phyloP scores from a whole-genome alignment of 2,329 filamentous ascomycete species.

The Byssothecium circinans region DNA sequence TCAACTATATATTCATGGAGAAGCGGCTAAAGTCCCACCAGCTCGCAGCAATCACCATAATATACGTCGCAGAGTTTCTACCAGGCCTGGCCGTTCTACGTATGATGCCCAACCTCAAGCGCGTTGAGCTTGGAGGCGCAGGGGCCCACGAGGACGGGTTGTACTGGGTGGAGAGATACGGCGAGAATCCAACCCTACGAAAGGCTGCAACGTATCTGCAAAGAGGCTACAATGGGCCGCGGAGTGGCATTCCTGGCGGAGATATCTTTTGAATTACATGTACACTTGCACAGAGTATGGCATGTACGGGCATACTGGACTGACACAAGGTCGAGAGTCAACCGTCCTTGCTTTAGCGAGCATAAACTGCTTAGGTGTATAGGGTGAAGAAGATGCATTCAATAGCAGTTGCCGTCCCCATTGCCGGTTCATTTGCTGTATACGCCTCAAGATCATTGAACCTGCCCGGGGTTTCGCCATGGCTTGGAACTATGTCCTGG shows the following conservation, averaged over 20 bases:
- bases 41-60: slow-evolving; percentile 20
- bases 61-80: slow-evolving; percentile 19
- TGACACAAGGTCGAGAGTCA: no score
- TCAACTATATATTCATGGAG: slow-evolving; percentile 32
- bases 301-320: no score
- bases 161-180: neutral
- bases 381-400: no score
- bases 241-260: no score
- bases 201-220: neutral
- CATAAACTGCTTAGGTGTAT: no score
- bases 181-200: neutral
- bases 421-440: slow-evolving; percentile 84
- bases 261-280: no score
- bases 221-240: no score
- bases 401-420: slow-evolving; percentile 82
- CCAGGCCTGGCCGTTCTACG: slow-evolving; percentile 20
- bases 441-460: slow-evolving; percentile 75
- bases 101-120: slow-evolving; percentile 24
- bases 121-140: slow-evolving; percentile 5
- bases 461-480: slow-evolving; percentile 66
- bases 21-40: slow-evolving; percentile 23
- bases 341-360: no score
- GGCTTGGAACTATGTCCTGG: slow-evolving; percentile 64
- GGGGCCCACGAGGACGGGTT: neutral
- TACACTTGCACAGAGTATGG: no score